phyloP scores from a whole-genome alignment of 2,329 filamentous ascomycete species.

The Dryadomyces quercus-mongolicae region DNA sequence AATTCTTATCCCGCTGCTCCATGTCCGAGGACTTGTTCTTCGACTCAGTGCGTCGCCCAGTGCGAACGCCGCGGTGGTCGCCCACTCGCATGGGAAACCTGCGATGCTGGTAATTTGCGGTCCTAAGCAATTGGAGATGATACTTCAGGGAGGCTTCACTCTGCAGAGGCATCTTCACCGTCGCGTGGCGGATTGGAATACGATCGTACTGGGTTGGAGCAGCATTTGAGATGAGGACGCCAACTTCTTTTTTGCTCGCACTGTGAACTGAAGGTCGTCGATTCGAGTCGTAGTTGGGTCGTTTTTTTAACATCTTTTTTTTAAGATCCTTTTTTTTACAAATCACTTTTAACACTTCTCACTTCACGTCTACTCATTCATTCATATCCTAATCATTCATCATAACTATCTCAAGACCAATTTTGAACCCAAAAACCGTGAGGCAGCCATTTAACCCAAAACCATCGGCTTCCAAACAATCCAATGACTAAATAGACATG shows the following conservation, averaged over 20 bases:
- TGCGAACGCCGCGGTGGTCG: constrained; percentile 54
- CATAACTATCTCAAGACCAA: background rate
- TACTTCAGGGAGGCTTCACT: constrained; percentile 60
- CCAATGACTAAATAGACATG: background rate
- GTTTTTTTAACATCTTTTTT: background rate
- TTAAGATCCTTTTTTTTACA: constrained; percentile 8
- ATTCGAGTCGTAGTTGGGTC: background rate
- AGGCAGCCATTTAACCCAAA: background rate
- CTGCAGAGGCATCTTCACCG: constrained; percentile 60
- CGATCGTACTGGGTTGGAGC: constrained; percentile 50
- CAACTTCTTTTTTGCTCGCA: constrained; percentile 22
- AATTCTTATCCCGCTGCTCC: constrained; percentile 35
- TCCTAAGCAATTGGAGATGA: constrained; percentile 58
- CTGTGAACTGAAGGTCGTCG: background rate
- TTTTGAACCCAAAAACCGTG: background rate
- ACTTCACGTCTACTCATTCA: background rate
- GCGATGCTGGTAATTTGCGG: constrained; percentile 43
- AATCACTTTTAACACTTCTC: constrained; percentile 4
- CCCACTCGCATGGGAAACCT: constrained; percentile 56
- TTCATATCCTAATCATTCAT: background rate
- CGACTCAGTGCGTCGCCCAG: constrained; percentile 42
- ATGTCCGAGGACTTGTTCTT: constrained; percentile 40
- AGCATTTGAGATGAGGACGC: constrained; percentile 41
- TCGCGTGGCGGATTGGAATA: constrained; percentile 59
- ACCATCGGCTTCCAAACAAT: background rate